Conservation (phyloP, 805 yeast genomes). For the Hermanozyma aechmeae region DNA sequence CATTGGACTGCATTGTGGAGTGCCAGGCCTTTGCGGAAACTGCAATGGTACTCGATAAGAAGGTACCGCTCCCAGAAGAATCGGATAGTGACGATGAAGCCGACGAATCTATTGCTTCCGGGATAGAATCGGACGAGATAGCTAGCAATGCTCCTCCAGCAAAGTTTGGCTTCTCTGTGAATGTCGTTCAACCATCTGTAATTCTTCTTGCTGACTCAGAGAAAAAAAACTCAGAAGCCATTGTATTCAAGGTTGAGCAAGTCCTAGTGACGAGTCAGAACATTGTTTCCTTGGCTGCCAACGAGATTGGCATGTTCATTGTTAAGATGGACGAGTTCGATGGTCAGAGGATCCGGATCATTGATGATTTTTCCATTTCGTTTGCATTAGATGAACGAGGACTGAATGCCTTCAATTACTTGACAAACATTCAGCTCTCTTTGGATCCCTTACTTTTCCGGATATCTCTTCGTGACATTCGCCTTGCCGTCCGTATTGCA, state of each 20-base stretch:
- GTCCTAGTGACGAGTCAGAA: slow-evolving; percentile 60
- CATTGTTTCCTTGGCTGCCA: slow-evolving; percentile 55
- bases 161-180: slow-evolving; percentile 47
- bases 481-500: slow-evolving; percentile 66
- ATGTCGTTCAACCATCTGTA: slow-evolving; percentile 68
- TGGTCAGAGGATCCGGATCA: slow-evolving; percentile 55
- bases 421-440: slow-evolving; percentile 59
- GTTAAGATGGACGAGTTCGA: slow-evolving; percentile 63
- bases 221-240: slow-evolving; percentile 64
- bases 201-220: slow-evolving; percentile 76
- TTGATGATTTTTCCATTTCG: slow-evolving; percentile 84
- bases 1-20: slow-evolving; percentile 79
- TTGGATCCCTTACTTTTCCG: slow-evolving; percentile 77
- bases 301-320: slow-evolving; percentile 80
- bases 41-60: slow-evolving; percentile 26
- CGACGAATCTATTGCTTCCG: not conserved
- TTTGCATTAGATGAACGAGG: slow-evolving; percentile 65
- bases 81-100: slow-evolving; percentile 10
- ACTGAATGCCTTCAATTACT: slow-evolving; percentile 44
- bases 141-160: slow-evolving; percentile 3
- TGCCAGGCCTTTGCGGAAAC: slow-evolving; percentile 54
- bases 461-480: slow-evolving; percentile 78
- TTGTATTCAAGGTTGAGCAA: slow-evolving; percentile 83
- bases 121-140: slow-evolving; percentile 1
- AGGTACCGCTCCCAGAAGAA: slow-evolving; percentile 5